A percentile compares a stretch with the other conserved stretches of the same genome.
Evolutionary conservation across 2,329 filamentous ascomycete genomes (phyloP).

Genomic region (Cladophialophora yegresii): DNA sequence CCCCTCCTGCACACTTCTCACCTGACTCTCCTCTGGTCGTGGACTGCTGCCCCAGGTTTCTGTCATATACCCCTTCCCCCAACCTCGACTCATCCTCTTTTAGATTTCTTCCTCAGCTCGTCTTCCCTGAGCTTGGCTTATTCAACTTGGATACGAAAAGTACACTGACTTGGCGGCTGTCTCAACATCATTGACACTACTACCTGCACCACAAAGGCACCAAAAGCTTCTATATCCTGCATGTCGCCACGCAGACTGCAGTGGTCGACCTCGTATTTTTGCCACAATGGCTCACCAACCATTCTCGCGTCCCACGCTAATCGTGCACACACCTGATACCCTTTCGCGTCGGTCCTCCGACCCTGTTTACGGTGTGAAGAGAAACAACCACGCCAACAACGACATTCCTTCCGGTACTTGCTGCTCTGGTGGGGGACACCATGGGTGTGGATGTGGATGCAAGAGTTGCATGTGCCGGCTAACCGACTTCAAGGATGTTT

Average conservation of each 20-base stretch:
- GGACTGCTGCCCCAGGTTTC: neutral
- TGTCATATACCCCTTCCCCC: neutral
- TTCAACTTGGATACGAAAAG: neutral
- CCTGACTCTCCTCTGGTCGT: neutral
- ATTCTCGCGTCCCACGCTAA: conserved; percentile 6
- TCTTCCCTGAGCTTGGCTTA: neutral
- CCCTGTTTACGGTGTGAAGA: conserved; percentile 3
- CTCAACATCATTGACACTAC: conserved; percentile 1
- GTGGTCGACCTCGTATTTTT: conserved; percentile 20
- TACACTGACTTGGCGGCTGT: neutral
- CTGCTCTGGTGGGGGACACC: conserved; percentile 14
- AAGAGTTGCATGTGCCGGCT: conserved; percentile 17
- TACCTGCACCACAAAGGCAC: neutral
- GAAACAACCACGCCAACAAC: conserved; percentile 5
- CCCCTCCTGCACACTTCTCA: neutral
- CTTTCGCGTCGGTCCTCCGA: conserved; percentile 6
- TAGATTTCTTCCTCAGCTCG: neutral
- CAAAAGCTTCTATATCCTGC: conserved; percentile 1
- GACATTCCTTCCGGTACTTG: conserved; percentile 2
- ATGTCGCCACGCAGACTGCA: conserved; percentile 19
- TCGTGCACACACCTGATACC: conserved; percentile 1
- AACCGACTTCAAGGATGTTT: conserved; percentile 12
- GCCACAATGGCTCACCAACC: conserved; percentile 13
- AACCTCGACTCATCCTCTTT: neutral
- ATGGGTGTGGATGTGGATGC: conserved; percentile 23